Base-by-base conservation (phyloP, 2,329 filamentous ascomycete species). In the Fusarium fracticaudum region DNA sequence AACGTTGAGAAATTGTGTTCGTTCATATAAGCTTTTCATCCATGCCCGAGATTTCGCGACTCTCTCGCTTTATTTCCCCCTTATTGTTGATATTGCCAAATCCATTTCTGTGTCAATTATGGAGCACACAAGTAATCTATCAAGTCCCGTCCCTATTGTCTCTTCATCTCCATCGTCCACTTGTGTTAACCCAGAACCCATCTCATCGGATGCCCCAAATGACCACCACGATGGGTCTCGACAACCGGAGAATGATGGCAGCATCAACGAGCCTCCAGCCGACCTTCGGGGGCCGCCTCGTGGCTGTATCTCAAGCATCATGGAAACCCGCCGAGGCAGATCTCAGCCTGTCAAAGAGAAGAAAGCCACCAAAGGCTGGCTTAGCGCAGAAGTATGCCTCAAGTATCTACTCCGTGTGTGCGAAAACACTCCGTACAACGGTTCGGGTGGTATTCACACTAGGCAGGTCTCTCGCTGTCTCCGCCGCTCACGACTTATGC, bases 401-500 rank as follows among this genome's bases (percentile, higher is more conserved):
- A 48, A 20, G 26, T 22, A 50, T 22, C 24, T 47, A 59, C 35
- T n/a, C 17, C 18, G 13, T 29, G 18, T 50, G 13, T 40, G 35
- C n/a, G 24, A 51, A 29, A 40, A 26, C 15, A 24, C 43, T 24
- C 14, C 41, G 15, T 24, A 26, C 24, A 22, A 15, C 60, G 20
- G 24, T 17, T 31, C 10, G 8, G 43, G 24, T 11, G 33, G 24
- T 9, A 18, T 33, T 17, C 38, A 60, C 29, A 54, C 33, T n/a
- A 22, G n/a, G 17, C 67, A 64, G 51, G 58, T 60, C 4, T 44
- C 40, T 17, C 64, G 70, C 4, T 66, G 64, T 17, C 60, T 73
- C 6, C 70, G 66, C 29, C 78, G 72, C 29, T 60, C 50, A 17
- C 44, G 35, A 18, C 58, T 73, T n/a, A 43, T 48, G 26, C 69